These are phyloP conservation scores for Fusarium longipes DNA, from an alignment of 2,329 filamentous ascomycete species.

Conservation along the genomic window DNA sequence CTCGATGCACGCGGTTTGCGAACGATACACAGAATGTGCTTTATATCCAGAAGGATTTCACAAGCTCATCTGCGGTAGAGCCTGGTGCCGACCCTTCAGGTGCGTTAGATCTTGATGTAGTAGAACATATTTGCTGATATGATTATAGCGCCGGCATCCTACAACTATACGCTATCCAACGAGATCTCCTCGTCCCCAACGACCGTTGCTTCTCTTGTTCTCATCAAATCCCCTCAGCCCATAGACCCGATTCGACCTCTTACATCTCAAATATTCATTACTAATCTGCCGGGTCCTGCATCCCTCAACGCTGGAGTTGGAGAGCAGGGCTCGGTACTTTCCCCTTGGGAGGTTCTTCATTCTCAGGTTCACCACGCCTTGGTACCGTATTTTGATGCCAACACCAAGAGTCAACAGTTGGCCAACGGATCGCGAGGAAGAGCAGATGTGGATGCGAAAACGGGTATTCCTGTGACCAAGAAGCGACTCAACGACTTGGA, in stretches of 20 bases:
- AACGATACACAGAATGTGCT: constrained; percentile 87
- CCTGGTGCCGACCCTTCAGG: constrained; percentile 60
- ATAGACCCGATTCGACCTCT: constrained; percentile 87
- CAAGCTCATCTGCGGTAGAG: constrained; percentile 63
- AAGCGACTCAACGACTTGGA: constrained; percentile 96
- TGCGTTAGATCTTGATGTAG: constrained; percentile 47
- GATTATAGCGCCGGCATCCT: constrained; percentile 60
- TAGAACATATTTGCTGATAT: constrained; percentile 19
- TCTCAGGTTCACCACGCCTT: constrained; percentile 91
- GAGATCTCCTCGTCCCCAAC: constrained; percentile 83
- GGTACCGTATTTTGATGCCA: constrained; percentile 97
- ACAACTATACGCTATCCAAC: constrained; percentile 82
- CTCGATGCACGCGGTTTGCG: constrained; percentile 89
- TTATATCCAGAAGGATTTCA: constrained; percentile 88
- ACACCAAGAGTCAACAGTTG: constrained; percentile 83
- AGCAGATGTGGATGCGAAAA: constrained; percentile 89
- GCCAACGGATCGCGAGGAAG: constrained; percentile 74
- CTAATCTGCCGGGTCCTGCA: constrained; percentile 87
- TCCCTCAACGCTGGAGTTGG: constrained; percentile 73
- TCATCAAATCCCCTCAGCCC: constrained; percentile 89
- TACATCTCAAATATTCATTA: constrained; percentile 88
- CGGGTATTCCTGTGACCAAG: constrained; percentile 95
- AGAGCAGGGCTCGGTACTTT: constrained; percentile 77
- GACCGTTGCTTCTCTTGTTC: constrained; percentile 86
- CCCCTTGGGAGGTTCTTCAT: constrained; percentile 92